Evolutionary conservation across 805 yeast species (phyloP), one percentile per base, ranked within the genome.

Genomic region (Geotrichum ghanense): DNA sequence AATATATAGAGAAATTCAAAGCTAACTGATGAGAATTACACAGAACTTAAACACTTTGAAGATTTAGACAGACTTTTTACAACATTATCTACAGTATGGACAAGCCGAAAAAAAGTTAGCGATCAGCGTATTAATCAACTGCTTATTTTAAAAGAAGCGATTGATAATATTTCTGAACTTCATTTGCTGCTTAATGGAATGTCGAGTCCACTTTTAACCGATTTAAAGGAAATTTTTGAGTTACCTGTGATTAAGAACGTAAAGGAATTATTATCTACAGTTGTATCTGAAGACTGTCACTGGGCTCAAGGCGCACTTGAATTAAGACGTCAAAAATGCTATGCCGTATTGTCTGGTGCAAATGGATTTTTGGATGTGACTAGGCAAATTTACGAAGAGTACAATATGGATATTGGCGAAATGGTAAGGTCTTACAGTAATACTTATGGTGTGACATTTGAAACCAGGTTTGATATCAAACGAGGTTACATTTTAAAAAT

Each of bases 61-160:
- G 46, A 43, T 34, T 35, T 43, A 9, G 46, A 43, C 6, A 43
- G 44, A 12, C 37, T 20, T 4, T 43, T 43, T 19, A 43, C 46
- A 7, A 27, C 42, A 17, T 12, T 43, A 24, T 22, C 37, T 21
- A 31, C 37, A 24, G 27, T 24, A 24, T 24, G 27, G 27, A 24
- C 7, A 24, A 24, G 12, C 27, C 7, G 12, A 24, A 24, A 24
- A 12, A 24, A 24, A 7, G 12, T 12, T 24, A 24, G 27, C 27
- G 12, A 24, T 24, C 27, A 24, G 12, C 7, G 27, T 7, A 24
- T 24, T 12, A 24, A 31, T 12, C 37, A 31, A 31, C 17, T 31
- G 10, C 16, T 31, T 4, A 31, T 31, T 31, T 19, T 31, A 9
- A 10, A 31, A 31, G 37, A 31, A 12, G 10, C 37, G 5, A 31